Evolutionary conservation across 129 eudicot genomes (phyloP).

Genomic region (sunflower (Helianthus annuus)): HanXRQr2.0-SUNRISE NC_035446.2:162498843-162499342

Average conservation of each 20-base stretch:
- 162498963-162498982: neutral
- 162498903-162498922: conserved; percentile 42
- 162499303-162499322: too few relatives aligned
- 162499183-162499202: neutral
- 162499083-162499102: conserved; percentile 9
- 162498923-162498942: neutral
- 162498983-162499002: neutral
- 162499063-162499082: conserved; percentile 18
- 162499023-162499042: conserved; percentile 26
- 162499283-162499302: too few relatives aligned
- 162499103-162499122: conserved; percentile 24
- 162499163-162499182: neutral
- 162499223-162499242: too few relatives aligned
- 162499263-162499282: too few relatives aligned
- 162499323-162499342: too few relatives aligned
- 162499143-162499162: conserved; percentile 6
- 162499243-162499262: too few relatives aligned
- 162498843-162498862: conserved; percentile 88
- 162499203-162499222: too few relatives aligned
- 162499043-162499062: conserved; percentile 32
- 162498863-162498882: conserved; percentile 72
- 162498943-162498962: neutral
- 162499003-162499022: conserved; percentile 28
- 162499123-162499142: conserved; percentile 37
- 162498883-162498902: conserved; percentile 26